Evolutionary conservation across 2,329 filamentous ascomycete species (phyloP), one percentile per base, ranked within the genome.

Genomic region (Cladosporium sp.): DNA sequence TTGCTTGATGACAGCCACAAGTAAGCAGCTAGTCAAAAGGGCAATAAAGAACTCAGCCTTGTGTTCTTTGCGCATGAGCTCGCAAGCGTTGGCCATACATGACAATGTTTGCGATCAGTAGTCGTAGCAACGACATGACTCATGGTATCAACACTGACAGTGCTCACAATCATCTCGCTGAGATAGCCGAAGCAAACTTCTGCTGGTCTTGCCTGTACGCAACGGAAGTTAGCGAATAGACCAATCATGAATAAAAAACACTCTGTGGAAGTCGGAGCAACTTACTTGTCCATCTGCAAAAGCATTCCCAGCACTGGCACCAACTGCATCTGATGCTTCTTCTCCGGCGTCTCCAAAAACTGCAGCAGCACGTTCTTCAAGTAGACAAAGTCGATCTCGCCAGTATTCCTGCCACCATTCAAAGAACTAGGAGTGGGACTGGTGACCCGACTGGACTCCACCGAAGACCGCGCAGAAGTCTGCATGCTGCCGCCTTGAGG

Each of bases 321-420:
- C 69, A 94, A 82, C 81, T 92, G 90, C 68, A 87, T 84, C 72
- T 92, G 86, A 71, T 91, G 81, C 79, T 87, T 90, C 76, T 89
- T 90, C 74, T 94, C 91, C 79, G 88, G 91, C 70, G 91, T 88
- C 81, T 93, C 90, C 69, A 95, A 77, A 76, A 94, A 94, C 77
- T 93, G 91, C 69, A 95, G 78, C 70, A 95, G 77, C 63, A 94
- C 90, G 10, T 91, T 93, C 83, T 93, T 93, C 63, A 94, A 79
- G 73, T 95, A 94, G 67, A 87, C 84, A 70, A 86, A 87, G 71
- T 89, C 86, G 53, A 88, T 74, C 13, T 56, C 64, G 48, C 64
- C 68, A 59, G 58, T 64, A 18, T 56, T 59, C 32, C 58, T 64
- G 14, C 54, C 66, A 32, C 67, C 71, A 7, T 68, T 73, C 36